A percentile compares a stretch with the other conserved stretches of the same genome.
These are phyloP conservation scores for Withania somnifera DNA, from an alignment of 305 asterid genomes.

Conservation along the genomic window DNA sequence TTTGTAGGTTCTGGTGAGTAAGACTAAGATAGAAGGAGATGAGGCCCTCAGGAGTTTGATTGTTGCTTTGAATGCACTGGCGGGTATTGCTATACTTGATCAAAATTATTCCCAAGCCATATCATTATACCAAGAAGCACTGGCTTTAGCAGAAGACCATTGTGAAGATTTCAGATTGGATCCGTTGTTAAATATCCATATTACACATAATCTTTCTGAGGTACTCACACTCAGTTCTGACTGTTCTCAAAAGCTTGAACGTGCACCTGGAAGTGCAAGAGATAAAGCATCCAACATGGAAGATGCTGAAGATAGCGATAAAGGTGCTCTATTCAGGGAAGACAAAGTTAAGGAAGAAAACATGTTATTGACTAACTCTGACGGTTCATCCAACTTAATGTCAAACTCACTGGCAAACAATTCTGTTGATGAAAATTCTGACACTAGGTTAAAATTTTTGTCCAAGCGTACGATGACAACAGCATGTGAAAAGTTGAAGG, in stretches of 20 bases:
- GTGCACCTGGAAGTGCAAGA: slow-evolving; percentile 22
- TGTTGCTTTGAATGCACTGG: slow-evolving; percentile 90
- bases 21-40: slow-evolving; percentile 95
- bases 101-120: slow-evolving; percentile 61
- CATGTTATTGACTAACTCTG: slow-evolving; percentile 14
- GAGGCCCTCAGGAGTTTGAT: slow-evolving; percentile 83
- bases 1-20: slow-evolving; percentile 79
- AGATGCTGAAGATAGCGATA: slow-evolving; percentile 21
- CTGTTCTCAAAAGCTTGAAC: slow-evolving; percentile 15
- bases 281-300: slow-evolving; percentile 14
- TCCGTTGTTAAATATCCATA: slow-evolving; percentile 85
- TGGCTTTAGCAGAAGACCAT: slow-evolving; percentile 64
- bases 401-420: slow-evolving; percentile 16
- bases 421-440: slow-evolving; percentile 21
- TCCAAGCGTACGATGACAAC: slow-evolving; percentile 21
- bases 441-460: slow-evolving; percentile 18
- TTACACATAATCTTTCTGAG: slow-evolving; percentile 88
- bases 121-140: slow-evolving; percentile 74
- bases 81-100: slow-evolving; percentile 86
- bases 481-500: slow-evolving; percentile 59
- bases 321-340: slow-evolving; percentile 21
- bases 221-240: slow-evolving; percentile 30
- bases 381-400: slow-evolving; percentile 21
- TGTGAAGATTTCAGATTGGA: slow-evolving; percentile 82
- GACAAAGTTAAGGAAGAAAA: slow-evolving; percentile 19